Conservation (phyloP, 2,329 filamentous ascomycete species). For the Chaetothyriales sp. region DNA sequence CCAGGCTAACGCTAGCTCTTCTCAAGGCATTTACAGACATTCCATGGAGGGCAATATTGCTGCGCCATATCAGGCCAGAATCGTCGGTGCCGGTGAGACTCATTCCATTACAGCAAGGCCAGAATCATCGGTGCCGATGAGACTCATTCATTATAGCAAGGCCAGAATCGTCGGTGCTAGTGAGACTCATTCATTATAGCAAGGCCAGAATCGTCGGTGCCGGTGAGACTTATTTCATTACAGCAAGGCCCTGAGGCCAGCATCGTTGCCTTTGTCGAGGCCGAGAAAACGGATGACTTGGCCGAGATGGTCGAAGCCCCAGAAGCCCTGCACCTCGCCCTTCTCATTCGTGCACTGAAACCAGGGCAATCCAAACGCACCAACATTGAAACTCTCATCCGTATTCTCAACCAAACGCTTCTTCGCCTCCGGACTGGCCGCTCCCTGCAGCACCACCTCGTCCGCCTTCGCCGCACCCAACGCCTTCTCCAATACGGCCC, state of each 20-base stretch:
- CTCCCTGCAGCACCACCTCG: constrained; percentile 28
- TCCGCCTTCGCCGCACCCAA: constrained; percentile 32
- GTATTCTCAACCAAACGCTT: constrained; percentile 36
- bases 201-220: no score
- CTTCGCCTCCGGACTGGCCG: constrained; percentile 26
- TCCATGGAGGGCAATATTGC: no score
- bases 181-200: no score
- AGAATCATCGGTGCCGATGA: no score
- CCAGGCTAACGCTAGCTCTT: no score
- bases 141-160: no score
- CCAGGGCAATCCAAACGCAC: constrained; percentile 50
- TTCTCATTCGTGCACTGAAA: constrained; percentile 42
- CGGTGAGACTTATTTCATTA: neutral
- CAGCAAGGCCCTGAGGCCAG: neutral
- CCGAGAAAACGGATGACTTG: constrained; percentile 41
- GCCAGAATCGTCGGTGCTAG: no score
- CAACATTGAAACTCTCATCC: constrained; percentile 37
- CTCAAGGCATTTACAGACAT: no score
- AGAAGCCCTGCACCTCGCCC: constrained; percentile 42
- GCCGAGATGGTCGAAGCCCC: constrained; percentile 48
- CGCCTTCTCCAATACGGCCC: constrained; percentile 30
- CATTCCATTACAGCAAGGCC: neutral
- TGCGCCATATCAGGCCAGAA: no score
- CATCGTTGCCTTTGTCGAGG: constrained; percentile 25
- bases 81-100: no score